Percentiles rank a stretch among this genome's conserved stretches.
phyloP scores from a whole-genome alignment of 2,329 filamentous ascomycete genomes.

The Penicillium sp. region DNA sequence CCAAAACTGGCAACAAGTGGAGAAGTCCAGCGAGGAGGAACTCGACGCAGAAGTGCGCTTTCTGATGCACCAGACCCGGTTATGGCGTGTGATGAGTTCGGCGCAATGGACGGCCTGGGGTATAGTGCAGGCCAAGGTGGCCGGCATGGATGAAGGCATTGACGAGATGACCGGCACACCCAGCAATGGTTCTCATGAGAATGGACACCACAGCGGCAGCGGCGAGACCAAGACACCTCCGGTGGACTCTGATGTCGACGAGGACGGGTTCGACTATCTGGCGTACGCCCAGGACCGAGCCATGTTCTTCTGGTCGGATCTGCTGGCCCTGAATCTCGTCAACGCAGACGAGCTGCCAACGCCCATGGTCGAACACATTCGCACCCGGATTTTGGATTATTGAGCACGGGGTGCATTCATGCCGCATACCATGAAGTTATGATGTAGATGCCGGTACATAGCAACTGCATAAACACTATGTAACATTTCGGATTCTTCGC shows the following conservation, averaged over 20 bases:
- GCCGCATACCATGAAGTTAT: slow-evolving; percentile 12
- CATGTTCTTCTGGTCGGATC: slow-evolving; percentile 92
- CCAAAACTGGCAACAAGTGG: slow-evolving; percentile 58
- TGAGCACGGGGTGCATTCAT: slow-evolving; percentile 34
- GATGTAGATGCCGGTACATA: slow-evolving; percentile 21
- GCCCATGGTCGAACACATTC: slow-evolving; percentile 62
- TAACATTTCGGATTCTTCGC: slow-evolving; percentile 2
- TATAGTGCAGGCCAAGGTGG: slow-evolving; percentile 87
- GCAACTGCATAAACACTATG: background rate
- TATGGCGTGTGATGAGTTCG: slow-evolving; percentile 86
- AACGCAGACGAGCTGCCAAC: slow-evolving; percentile 72
- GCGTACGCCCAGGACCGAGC: slow-evolving; percentile 86
- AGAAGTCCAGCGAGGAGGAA: slow-evolving; percentile 60
- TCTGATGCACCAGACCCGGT: slow-evolving; percentile 71
- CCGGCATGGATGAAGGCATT: slow-evolving; percentile 59
- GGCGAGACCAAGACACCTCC: slow-evolving; percentile 20
- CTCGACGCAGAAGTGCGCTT: slow-evolving; percentile 66
- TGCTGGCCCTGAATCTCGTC: slow-evolving; percentile 71
- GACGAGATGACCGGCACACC: slow-evolving; percentile 15
- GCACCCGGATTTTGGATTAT: slow-evolving; percentile 61
- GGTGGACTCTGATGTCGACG: slow-evolving; percentile 52
- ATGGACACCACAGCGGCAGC: slow-evolving; percentile 18
- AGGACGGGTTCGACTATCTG: slow-evolving; percentile 88
- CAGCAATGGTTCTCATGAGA: slow-evolving; percentile 14
- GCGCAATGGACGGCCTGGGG: slow-evolving; percentile 96